Percentiles rank a stretch among this genome's conserved stretches.
These are phyloP conservation scores for Royoungia palumana DNA, from an alignment of 768 basidiomycete species.

Conservation along the genomic window DNA sequence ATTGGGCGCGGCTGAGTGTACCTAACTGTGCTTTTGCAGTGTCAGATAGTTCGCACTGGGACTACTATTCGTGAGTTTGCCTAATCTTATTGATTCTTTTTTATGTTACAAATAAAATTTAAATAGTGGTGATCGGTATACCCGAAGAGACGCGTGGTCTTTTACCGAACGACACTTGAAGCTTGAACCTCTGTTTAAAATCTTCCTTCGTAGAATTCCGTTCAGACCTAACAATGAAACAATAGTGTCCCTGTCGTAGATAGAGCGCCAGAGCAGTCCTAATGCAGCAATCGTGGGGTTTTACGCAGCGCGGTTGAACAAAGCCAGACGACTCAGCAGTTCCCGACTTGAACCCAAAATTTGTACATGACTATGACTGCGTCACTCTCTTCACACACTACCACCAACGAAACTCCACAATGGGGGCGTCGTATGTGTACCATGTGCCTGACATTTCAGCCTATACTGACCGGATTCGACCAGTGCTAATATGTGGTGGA, in stretches of 20 bases:
- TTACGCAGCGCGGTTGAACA: slow-evolving; percentile 12
- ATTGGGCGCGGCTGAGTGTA: background rate
- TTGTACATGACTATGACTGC: slow-evolving; percentile 31
- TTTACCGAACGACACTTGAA: no score
- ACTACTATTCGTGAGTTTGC: slow-evolving; percentile 30
- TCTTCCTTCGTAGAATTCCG: slow-evolving; percentile 3
- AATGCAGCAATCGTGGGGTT: slow-evolving; percentile 28
- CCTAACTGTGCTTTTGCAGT: slow-evolving; percentile 16
- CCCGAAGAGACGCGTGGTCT: slow-evolving; percentile 10
- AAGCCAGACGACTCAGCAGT: slow-evolving; percentile 13
- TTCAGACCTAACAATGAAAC: background rate
- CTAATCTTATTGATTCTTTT: background rate
- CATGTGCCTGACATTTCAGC: slow-evolving; percentile 5
- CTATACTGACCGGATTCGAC: slow-evolving; percentile 15
- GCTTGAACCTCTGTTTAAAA: background rate
- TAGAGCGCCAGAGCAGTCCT: slow-evolving; percentile 31
- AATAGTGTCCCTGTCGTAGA: slow-evolving; percentile 18
- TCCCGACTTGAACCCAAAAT: slow-evolving; percentile 21
- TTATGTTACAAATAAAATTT: slow-evolving; percentile 10
- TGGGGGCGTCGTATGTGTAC: slow-evolving; percentile 42
- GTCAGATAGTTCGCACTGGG: slow-evolving; percentile 27
- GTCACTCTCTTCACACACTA: slow-evolving; percentile 20
- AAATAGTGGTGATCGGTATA: slow-evolving; percentile 29
- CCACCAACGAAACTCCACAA: slow-evolving; percentile 29
- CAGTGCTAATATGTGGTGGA: slow-evolving; percentile 83